Evolutionary conservation across 495 filamentous ascomycete species (phyloP), one percentile per base, ranked within the genome.

Genomic region (Trichoderma asperelloides): DNA sequence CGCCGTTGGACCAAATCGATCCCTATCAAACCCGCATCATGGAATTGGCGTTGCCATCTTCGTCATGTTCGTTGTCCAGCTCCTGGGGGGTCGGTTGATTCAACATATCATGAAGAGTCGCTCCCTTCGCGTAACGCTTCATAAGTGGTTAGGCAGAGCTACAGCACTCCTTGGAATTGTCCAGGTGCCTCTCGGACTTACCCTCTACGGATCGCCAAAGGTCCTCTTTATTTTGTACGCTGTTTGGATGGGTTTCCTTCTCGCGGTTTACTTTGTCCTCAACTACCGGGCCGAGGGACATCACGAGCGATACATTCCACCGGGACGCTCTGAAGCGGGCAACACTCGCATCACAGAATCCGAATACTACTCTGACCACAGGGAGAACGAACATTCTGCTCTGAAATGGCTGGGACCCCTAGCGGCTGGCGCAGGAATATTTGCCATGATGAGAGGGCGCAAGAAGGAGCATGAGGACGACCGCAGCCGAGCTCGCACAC

Each of bases 21-120:
- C 87, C 72, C 81, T 97, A 70, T 91, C 91, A 60, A 98, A 98
- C 75, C 95, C 95, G 2, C 95, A 98, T 79, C 91, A 93, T 78
- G 93, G 92, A 67, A 97, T 98, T 72, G 95, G 95, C 27, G 78
- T 96, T 40, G 89, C 93, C 45, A 87, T 98, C 67, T 98, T 95
- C 76, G 88, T 91, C 37, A 78, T 95, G 70, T 84, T 97, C 21
- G 74, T 96, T 33, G 83, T 93, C 27, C 96, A 97, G 72, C 83
- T 88, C 9, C 69, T 97, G 25, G 89, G 89, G 70, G 96, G 96
- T 21, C 85, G 85, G 70, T 80, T 90, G 45, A 81, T 96, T 45
- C 85, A 85, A 71, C 84, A 85, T 62, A 87, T 87, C 69, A 78
- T 55, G 11, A 73, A 71, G 25, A 70, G 71, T 15, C 77, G 82